Conservation (phyloP, 331 rosid genomes). For the Erythrophleum ivorense region DNA sequence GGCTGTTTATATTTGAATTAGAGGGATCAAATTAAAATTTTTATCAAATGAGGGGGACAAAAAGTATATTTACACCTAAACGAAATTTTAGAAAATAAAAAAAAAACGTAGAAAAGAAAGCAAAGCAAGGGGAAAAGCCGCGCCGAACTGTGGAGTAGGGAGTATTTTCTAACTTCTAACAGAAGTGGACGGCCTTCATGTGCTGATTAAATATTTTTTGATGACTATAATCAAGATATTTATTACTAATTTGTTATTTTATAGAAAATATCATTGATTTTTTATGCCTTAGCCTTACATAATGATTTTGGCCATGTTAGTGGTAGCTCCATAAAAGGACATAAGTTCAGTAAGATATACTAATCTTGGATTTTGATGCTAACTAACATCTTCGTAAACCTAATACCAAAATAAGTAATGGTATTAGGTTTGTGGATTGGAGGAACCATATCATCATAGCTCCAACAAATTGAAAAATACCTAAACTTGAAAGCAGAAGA, state of each 20-base stretch:
- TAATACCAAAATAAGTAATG: not conserved
- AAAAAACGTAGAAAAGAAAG: not conserved
- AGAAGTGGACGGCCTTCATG: slow-evolving; percentile 4
- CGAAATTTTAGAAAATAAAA: not conserved
- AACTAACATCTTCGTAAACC: not conserved
- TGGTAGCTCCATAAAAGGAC: not conserved
- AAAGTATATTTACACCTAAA: not conserved
- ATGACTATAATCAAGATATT: not conserved
- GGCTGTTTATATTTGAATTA: not conserved
- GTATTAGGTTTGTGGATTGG: not conserved
- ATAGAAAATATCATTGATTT: not conserved
- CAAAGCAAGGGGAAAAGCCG: not conserved
- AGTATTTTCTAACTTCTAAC: not conserved
- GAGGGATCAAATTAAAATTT: not conserved
- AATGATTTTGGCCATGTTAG: not conserved
- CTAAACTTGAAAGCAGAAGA: not conserved
- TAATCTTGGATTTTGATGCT: not conserved
- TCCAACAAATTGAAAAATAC: not conserved
- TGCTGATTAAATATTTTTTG: slow-evolving; percentile 13
- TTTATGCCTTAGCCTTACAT: not conserved
- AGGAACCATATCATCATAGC: not conserved
- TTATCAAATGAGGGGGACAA: not conserved
- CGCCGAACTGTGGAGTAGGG: not conserved
- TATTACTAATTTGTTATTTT: not conserved
- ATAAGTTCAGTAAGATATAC: not conserved